Conservation (phyloP, 129 eudicot species). For the Chrysanthemum lavandulifolium region DNA sequence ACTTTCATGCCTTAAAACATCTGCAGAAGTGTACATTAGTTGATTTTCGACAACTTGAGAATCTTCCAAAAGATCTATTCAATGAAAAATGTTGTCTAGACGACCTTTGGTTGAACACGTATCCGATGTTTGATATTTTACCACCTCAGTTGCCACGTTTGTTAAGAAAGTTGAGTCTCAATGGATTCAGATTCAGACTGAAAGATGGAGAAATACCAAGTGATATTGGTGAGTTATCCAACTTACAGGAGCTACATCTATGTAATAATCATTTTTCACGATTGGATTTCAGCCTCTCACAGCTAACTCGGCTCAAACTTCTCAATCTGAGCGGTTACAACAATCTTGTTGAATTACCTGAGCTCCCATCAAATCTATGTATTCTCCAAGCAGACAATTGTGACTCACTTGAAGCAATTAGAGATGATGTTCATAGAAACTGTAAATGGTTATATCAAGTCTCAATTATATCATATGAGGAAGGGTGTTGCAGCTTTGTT, state of each 20-base stretch:
- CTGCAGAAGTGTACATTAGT: background rate
- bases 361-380: background rate
- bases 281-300: background rate
- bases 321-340: background rate
- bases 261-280: background rate
- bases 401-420: background rate
- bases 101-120: background rate
- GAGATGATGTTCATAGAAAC: background rate
- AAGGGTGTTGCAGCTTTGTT: no score
- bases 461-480: background rate
- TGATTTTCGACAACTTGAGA: background rate
- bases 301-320: no score
- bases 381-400: background rate
- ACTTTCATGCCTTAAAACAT: constrained; percentile 1
- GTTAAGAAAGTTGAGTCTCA: background rate
- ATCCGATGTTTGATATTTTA: background rate
- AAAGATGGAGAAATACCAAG: background rate
- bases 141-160: background rate
- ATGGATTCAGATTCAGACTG: background rate
- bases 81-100: background rate
- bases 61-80: background rate
- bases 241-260: constrained; percentile 1
- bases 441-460: background rate
- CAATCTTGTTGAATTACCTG: background rate
- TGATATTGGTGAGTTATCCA: background rate